phyloP scores from a whole-genome alignment of 495 filamentous ascomycete species.

The Neurospora cerealis region DNA sequence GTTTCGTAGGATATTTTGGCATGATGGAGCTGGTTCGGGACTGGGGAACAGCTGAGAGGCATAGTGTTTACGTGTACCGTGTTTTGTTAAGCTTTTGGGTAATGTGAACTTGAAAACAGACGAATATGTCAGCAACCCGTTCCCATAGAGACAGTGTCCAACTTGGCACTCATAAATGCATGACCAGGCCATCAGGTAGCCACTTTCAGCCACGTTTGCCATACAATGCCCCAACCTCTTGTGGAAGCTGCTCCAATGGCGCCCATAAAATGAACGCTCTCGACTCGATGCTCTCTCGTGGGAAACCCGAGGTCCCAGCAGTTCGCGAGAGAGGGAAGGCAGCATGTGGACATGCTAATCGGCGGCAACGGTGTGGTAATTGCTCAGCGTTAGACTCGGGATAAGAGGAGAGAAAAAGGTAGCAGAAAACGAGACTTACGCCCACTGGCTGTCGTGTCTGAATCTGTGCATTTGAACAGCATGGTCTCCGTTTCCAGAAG shows the following conservation, averaged over 20 bases:
- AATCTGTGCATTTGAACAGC: neutral
- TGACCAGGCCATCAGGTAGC: neutral
- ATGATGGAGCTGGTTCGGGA: neutral
- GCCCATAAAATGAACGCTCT: neutral
- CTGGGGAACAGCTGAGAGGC: neutral
- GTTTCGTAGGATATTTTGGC: neutral
- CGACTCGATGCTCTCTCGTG: neutral
- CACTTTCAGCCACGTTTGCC: neutral
- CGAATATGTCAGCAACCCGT: neutral
- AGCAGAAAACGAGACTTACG: neutral
- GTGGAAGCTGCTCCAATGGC: neutral
- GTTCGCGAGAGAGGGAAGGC: neutral
- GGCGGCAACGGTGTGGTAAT: neutral
- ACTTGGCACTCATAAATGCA: neutral
- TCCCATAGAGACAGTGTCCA: neutral
- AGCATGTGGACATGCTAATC: neutral
- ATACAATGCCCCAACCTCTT: neutral
- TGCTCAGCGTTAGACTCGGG: neutral
- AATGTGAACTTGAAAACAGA: neutral
- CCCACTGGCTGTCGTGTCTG: neutral
- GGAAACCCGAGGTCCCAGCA: neutral
- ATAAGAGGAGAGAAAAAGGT: neutral
- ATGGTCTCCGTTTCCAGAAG: neutral
- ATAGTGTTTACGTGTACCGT: neutral
- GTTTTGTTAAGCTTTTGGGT: neutral